Evolutionary conservation across 2,329 filamentous ascomycete genomes (phyloP).

Genomic region (Phaeosphaeriaceae sp.): DNA sequence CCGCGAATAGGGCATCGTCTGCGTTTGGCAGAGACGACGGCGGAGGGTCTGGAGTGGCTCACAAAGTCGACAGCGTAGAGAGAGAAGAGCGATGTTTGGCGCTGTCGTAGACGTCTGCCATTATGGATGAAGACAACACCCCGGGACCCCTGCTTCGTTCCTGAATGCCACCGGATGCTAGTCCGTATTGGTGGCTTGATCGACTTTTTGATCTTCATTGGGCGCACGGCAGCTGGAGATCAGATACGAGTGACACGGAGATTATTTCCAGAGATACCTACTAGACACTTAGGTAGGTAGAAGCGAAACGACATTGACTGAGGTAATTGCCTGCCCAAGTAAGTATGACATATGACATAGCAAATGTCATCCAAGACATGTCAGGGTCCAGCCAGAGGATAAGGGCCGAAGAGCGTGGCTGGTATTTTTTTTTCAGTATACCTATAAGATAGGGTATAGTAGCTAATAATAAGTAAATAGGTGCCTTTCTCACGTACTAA

Average conservation of each 20-base stretch:
- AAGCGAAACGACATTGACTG: too few species aligned
- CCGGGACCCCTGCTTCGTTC: slow-evolving; percentile 6
- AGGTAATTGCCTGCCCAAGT: too few species aligned
- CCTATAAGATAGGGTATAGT: too few species aligned
- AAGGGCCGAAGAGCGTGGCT: too few species aligned
- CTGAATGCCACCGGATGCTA: slow-evolving; percentile 3
- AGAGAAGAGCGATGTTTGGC: background rate
- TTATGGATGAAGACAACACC: slow-evolving; percentile 2
- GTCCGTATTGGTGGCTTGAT: slow-evolving; percentile 1
- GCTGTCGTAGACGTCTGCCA: background rate
- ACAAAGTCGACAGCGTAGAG: slow-evolving; percentile 12
- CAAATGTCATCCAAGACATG: background rate
- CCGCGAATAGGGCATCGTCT: slow-evolving; percentile 43
- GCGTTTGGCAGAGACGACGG: slow-evolving; percentile 24
- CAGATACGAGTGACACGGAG: background rate
- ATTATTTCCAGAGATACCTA: background rate
- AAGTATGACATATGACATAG: too few species aligned
- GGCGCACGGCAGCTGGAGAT: slow-evolving; percentile 10
- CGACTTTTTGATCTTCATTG: background rate
- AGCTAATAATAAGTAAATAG: too few species aligned
- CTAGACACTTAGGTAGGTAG: too few species aligned
- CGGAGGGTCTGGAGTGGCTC: slow-evolving; percentile 22
- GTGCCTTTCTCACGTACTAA: too few species aligned
- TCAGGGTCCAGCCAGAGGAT: too few species aligned
- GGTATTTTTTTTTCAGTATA: too few species aligned